Evolutionary conservation across 805 yeast genomes (phyloP), one percentile per base, ranked within the genome.

Genomic region (Kodamaea jinghongensis): DNA sequence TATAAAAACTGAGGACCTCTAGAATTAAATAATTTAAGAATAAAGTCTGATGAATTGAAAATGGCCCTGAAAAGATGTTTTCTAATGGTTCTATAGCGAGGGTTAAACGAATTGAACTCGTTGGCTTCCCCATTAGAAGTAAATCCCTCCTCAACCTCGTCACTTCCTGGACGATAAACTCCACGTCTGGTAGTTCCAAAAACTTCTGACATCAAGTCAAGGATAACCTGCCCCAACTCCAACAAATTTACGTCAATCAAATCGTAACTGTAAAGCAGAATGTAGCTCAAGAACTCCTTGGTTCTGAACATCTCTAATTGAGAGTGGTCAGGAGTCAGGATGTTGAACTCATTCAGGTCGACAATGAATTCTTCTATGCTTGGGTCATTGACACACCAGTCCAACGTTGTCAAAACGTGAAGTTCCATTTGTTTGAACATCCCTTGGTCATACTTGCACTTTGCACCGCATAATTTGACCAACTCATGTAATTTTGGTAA

Each of bases 401-500:
- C 81, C 52, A 89, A 73, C 4, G 85, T 85, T 47, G 75, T 71
- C 55, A 82, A 68, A 42, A 83, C 79, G 54, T 85, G 91, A 50
- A 77, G 67, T 60, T 85, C 95, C 91, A 84, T 86, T 60, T 84
- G 90, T 38, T 73, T 63, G 51, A 68, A 68, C 72, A 67, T 65
- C 6, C 58, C 55, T 22, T 49, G 54, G 40, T 64, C 67, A 53
- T 81, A 81, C 41, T 73, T 73, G 51, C 79, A 74, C 42, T 71
- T 61, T 33, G 75, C 72, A 34, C 86, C 86, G 64, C 95, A 86
- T 48, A 86, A 68, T 51, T 74, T 78, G 42, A 83, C 79, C 41
- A 87, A 71, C 54, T 86, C 95, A 23, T 75, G 67, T 38, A 86
- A 71, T 48, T 86, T 75, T 32, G 95, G 95, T 35, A 85, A 77